These are phyloP conservation scores for Penicillium fimorum DNA, from an alignment of 495 filamentous ascomycete genomes.

Conservation along the genomic window DNA sequence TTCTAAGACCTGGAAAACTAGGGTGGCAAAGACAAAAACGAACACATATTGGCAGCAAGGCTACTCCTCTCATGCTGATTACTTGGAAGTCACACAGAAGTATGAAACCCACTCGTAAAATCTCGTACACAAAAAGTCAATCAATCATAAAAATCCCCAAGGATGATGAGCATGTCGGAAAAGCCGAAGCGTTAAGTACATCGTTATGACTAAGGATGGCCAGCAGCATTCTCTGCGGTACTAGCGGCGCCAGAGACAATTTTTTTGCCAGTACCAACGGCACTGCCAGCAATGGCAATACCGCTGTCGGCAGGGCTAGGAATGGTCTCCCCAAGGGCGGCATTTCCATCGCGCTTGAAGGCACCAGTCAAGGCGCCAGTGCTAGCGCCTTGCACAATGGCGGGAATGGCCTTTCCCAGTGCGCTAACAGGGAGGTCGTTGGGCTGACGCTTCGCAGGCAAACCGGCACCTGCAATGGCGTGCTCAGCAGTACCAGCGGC, in stretches of 20 bases:
- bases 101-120: conserved; percentile 13
- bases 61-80: neutral
- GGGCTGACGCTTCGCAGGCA: too few species aligned
- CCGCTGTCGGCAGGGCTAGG: conserved; percentile 11
- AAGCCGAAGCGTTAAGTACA: conserved; percentile 6
- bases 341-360: neutral
- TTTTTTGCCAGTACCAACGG: conserved; percentile 7
- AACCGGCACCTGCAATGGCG: too few species aligned
- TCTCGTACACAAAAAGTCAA: conserved; percentile 16
- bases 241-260: conserved; percentile 13
- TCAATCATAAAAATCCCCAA: neutral
- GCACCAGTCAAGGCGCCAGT: neutral
- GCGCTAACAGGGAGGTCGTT: too few species aligned
- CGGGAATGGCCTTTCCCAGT: neutral
- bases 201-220: neutral
- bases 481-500: too few species aligned
- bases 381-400: neutral
- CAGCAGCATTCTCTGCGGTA: conserved; percentile 14
- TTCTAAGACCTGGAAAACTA: neutral
- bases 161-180: neutral
- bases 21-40: neutral
- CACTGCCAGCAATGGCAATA: conserved; percentile 5
- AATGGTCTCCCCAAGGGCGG: neutral
- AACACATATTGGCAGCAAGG: neutral
- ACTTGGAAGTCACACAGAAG: conserved; percentile 4